Conservation (phyloP, 2,329 filamentous ascomycete genomes). For the Metarhizium rileyi region DNA sequence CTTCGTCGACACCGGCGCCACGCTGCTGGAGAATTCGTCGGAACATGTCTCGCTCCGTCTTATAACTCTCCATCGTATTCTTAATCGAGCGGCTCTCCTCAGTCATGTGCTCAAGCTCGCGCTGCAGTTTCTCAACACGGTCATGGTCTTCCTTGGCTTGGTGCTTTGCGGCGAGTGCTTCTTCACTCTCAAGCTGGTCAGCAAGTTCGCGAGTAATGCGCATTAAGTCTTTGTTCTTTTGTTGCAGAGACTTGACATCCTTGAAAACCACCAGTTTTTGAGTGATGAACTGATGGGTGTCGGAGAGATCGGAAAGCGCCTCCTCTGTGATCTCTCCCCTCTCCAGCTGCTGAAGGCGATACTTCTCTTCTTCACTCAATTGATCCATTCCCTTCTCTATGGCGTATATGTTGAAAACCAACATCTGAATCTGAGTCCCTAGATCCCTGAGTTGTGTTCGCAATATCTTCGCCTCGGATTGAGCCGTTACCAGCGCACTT, state of each 20-base stretch:
- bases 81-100: slow-evolving; percentile 79
- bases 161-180: slow-evolving; percentile 59
- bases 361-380: slow-evolving; percentile 60
- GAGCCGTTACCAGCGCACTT: slow-evolving; percentile 52
- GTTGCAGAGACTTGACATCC: slow-evolving; percentile 72
- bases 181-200: slow-evolving; percentile 83
- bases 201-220: slow-evolving; percentile 76
- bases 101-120: slow-evolving; percentile 63
- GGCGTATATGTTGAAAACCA: slow-evolving; percentile 78
- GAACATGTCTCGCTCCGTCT: slow-evolving; percentile 96
- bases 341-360: slow-evolving; percentile 68
- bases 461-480: slow-evolving; percentile 66
- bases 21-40: slow-evolving; percentile 80
- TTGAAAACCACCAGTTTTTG: slow-evolving; percentile 85
- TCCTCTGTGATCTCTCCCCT: slow-evolving; percentile 65
- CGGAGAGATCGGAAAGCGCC: slow-evolving; percentile 62
- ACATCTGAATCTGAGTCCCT: slow-evolving; percentile 80
- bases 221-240: slow-evolving; percentile 78
- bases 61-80: slow-evolving; percentile 82
- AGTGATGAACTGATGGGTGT: slow-evolving; percentile 82
- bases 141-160: slow-evolving; percentile 56
- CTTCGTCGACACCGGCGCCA: slow-evolving; percentile 49
- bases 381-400: slow-evolving; percentile 69
- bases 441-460: slow-evolving; percentile 83
- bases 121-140: slow-evolving; percentile 63